Evolutionary conservation across 2,329 filamentous ascomycete species (phyloP), one percentile per base, ranked within the genome.

Genomic region (Paecilomyces fulvus): DNA sequence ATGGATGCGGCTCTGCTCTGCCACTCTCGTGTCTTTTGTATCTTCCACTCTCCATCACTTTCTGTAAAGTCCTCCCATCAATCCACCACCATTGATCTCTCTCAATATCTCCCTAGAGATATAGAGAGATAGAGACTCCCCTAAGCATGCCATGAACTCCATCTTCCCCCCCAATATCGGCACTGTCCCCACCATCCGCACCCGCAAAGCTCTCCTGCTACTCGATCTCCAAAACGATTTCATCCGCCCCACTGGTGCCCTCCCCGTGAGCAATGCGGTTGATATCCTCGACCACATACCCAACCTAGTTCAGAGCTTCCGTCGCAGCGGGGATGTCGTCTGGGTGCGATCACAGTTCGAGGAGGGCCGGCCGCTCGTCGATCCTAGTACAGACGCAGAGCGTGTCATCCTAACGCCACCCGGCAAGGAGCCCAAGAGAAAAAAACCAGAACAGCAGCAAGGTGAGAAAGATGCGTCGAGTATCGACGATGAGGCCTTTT

Each of bases 221-320:
- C 80, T 96, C 61, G 92, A 96, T 66, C 83, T 95, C 33, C 94
- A 97, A 68, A 90, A 95, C 65, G 92, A 96, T 70, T 96, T 97
- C 66, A 75, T 95, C 57, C 79, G 83, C 6, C 74, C 82, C 1
- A 79, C 83, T 53, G 88, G 89, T 55, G 82, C 84, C 25, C 73
- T 96, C 20, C 81, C 84, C 11, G 83, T 92, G 53, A 76, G 77
- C 33, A 80, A 83, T 49, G 83, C 85, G 2, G 73, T 80, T 3
- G 82, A 83, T 9, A 89, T 92, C 59, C 70, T 94, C 49, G 79
- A 86, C 43, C 83, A 83, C 28, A 82, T 91, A 48, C 75, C 84
- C 20, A 73, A 80, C 6, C 77, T 97, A 1, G 85, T 86, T 48
- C 80, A 82, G 10, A 81, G 81, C 14, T 96, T 97, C 66, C 89